A percentile compares a stretch with the other conserved stretches of the same genome.
Evolutionary conservation across 345 rosid species (phyloP).

Genomic region (Diplotaxis tenuifolia): DNA sequence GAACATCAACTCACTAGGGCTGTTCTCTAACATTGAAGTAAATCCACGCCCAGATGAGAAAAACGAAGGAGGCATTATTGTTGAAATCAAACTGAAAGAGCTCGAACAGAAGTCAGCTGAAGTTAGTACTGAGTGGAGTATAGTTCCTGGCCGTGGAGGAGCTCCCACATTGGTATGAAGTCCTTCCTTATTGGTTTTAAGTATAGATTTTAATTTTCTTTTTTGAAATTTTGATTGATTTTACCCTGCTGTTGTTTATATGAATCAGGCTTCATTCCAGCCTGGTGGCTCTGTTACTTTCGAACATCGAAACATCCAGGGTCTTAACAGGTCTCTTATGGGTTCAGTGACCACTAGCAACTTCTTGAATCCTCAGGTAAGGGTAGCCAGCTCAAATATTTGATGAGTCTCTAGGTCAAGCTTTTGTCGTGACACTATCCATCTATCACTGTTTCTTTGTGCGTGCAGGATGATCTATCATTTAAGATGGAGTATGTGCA

Average conservation of each 20-base stretch:
- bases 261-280: slow-evolving; percentile 81
- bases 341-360: slow-evolving; percentile 99
- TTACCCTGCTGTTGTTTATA: slow-evolving; percentile 7
- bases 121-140: slow-evolving; percentile 98
- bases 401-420: neutral
- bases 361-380: slow-evolving; percentile 90
- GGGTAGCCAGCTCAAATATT: neutral
- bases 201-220: neutral
- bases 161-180: slow-evolving; percentile 83
- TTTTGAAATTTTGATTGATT: neutral
- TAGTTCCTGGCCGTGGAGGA: slow-evolving; percentile 99
- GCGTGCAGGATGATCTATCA: slow-evolving; percentile 90
- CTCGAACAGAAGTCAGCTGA: slow-evolving; percentile 98
- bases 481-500: slow-evolving; percentile 98
- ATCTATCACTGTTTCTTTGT: slow-evolving; percentile 2
- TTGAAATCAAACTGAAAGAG: slow-evolving; percentile 96
- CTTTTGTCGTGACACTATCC: neutral
- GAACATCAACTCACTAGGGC: slow-evolving; percentile 77
- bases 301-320: slow-evolving; percentile 87
- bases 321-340: slow-evolving; percentile 87
- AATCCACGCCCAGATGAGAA: slow-evolving; percentile 97
- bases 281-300: slow-evolving; percentile 99
- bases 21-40: slow-evolving; percentile 95
- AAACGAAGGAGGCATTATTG: slow-evolving; percentile 94
- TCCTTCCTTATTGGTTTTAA: neutral